Conservation (phyloP, 2,329 filamentous ascomycete genomes). For the Xylariales sp. region DNA sequence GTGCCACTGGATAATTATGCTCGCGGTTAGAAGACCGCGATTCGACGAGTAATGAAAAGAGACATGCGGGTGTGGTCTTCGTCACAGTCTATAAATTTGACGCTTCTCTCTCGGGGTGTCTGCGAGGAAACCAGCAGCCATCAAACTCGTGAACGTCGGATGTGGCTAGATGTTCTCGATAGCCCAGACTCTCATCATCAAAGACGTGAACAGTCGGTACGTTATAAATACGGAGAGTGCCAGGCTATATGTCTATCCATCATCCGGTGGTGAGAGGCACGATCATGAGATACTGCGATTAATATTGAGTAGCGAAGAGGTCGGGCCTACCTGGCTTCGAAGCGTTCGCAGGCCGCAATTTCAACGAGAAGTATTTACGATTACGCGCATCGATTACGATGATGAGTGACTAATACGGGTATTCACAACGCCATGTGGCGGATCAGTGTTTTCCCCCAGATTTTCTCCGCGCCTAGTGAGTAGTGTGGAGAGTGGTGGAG, state of each 20-base stretch:
- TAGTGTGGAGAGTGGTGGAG: conserved; percentile 24
- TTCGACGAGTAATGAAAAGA: no score
- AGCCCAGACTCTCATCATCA: no score
- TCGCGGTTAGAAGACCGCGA: no score
- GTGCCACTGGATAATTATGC: no score
- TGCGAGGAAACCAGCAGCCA: background rate
- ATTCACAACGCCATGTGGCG: background rate
- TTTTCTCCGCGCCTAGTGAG: conserved; percentile 24
- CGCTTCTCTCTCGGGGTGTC: no score
- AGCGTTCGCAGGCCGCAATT: background rate
- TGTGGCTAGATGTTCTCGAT: background rate
- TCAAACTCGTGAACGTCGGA: background rate
- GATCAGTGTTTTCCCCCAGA: conserved; percentile 31
- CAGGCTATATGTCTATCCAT: background rate
- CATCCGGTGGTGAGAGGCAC: background rate
- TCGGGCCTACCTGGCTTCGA: background rate
- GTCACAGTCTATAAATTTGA: no score
- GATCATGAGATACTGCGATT: background rate
- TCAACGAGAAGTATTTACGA: background rate
- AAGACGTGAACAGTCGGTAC: background rate
- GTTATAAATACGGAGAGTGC: background rate
- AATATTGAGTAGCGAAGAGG: background rate
- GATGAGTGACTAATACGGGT: background rate
- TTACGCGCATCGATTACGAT: background rate
- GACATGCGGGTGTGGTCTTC: no score